Base-by-base conservation (phyloP, 2,329 filamentous ascomycete genomes). In the Fusarium subtropicale region DNA sequence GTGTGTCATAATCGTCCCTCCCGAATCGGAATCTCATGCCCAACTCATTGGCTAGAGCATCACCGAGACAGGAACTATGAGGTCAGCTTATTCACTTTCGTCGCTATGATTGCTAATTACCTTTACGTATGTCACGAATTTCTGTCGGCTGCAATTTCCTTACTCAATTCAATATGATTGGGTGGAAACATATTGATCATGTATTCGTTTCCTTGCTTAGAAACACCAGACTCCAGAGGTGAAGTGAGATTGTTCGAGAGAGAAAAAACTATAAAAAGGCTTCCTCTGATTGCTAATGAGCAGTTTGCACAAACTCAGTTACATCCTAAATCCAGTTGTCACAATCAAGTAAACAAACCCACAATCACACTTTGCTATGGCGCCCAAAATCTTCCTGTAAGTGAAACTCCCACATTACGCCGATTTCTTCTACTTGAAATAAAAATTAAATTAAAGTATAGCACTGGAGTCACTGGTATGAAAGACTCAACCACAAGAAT, bases 401-500 rank as follows among this genome's bases (percentile, higher is more conserved):
- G 80, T 73, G 7, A 15, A 16, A 47, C 30, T 28, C 38, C 28
- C 3, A 61, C 4, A 61, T 16, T 7, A 22, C 2, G 7, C 26
- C 9, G 18, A 16, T 20, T 3, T 9, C 15, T 22, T 34, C 12
- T 24, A 7, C 4, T 18, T 15, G 7, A 16, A 42, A 34, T 9
- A 54, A 24, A 45, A 36, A 34, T 34, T 51, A 7, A 7, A 60
- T 24, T 5, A 7, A 13, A 1, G 4, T 39, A 2, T 28, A 84
- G 82, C 20, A 84, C 82, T 36, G 82, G 82, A n/a, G 80, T 76
- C 20, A 83, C 82, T 50, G 81, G 82, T 82, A 77, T 62, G 20
- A n/a, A 3, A 15, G 18, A 2, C 28, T 2, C 7, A 15, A 2
- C 3, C 2, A 12, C 3, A 5, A 11, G 10, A 9, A 12, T 1